Evolutionary conservation across 2,329 filamentous ascomycete genomes (phyloP).

Genomic region (Clonostachys chloroleuca): DNA sequence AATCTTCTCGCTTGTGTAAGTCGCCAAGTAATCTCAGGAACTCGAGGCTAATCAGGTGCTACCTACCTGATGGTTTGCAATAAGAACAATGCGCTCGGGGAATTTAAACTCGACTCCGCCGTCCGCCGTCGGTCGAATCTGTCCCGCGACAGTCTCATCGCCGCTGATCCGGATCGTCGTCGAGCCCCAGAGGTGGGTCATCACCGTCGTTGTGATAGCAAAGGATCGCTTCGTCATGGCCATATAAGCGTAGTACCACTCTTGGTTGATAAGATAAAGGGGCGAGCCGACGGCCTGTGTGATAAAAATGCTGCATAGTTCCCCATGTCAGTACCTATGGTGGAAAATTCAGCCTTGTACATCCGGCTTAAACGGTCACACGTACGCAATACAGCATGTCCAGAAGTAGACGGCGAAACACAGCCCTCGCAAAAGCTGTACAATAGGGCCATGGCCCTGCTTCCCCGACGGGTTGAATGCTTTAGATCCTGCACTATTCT

Average conservation of each 20-base stretch:
- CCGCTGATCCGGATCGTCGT: slow-evolving; percentile 80
- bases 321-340: background rate
- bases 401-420: slow-evolving; percentile 48
- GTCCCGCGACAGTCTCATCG: slow-evolving; percentile 72
- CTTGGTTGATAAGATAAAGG: slow-evolving; percentile 70
- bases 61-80: slow-evolving; percentile 77
- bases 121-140: slow-evolving; percentile 65
- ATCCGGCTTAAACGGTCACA: background rate
- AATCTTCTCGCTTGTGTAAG: slow-evolving; percentile 38
- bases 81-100: slow-evolving; percentile 75
- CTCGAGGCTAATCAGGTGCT: background rate
- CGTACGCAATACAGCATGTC: slow-evolving; percentile 43
- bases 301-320: slow-evolving; percentile 47
- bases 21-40: slow-evolving; percentile 4
- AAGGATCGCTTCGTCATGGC: slow-evolving; percentile 82
- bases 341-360: background rate
- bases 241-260: slow-evolving; percentile 83
- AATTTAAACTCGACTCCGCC: slow-evolving; percentile 76
- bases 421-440: slow-evolving; percentile 48
- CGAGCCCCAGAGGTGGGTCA: slow-evolving; percentile 86
- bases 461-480: slow-evolving; percentile 49
- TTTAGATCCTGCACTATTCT: background rate
- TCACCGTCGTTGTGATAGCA: slow-evolving; percentile 70
- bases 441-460: slow-evolving; percentile 41
- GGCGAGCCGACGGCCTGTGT: slow-evolving; percentile 75